Evolutionary conservation across 805 yeast species (phyloP).

Genomic region (Candida coleopterorum): DNA sequence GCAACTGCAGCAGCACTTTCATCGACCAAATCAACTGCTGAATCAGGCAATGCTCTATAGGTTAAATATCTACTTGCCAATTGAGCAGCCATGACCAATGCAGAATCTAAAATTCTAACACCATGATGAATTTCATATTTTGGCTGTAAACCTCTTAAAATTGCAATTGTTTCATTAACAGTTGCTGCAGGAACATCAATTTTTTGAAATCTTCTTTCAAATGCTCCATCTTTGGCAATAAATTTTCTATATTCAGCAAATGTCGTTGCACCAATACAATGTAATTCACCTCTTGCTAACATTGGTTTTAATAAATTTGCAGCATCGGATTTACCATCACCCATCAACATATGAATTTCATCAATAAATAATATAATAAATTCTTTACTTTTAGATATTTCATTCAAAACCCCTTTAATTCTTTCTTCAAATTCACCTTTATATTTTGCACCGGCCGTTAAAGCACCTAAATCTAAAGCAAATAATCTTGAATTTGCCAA

Average conservation of each 20-base stretch:
- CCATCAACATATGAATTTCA: constrained; percentile 99
- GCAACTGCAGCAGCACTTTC: constrained; percentile 97
- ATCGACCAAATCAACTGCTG: constrained; percentile 94
- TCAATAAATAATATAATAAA: constrained; percentile 90
- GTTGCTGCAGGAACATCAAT: constrained; percentile 95
- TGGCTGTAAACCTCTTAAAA: constrained; percentile 91
- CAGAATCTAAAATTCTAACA: constrained; percentile 91
- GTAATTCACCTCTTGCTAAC: constrained; percentile 92
- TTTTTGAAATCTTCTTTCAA: constrained; percentile 97
- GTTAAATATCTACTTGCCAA: constrained; percentile 92
- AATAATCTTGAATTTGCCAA: constrained; percentile 76
- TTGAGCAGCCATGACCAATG: constrained; percentile 90
- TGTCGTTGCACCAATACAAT: constrained; percentile 98
- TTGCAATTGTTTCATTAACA: constrained; percentile 88
- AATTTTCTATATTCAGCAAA: constrained; percentile 89
- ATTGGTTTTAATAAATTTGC: constrained; percentile 96
- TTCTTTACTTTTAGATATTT: constrained; percentile 81
- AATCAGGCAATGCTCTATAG: constrained; percentile 92
- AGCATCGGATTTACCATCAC: constrained; percentile 96
- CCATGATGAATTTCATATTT: constrained; percentile 97
- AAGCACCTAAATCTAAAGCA: constrained; percentile 90
- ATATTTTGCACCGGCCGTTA: constrained; percentile 97
- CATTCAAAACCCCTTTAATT: constrained; percentile 92
- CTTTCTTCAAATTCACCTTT: constrained; percentile 99
- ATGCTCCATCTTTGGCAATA: constrained; percentile 96